These are phyloP conservation scores for Eucalyptus erythrocorys DNA, from an alignment of 345 rosid genomes.

Conservation along the genomic window DNA sequence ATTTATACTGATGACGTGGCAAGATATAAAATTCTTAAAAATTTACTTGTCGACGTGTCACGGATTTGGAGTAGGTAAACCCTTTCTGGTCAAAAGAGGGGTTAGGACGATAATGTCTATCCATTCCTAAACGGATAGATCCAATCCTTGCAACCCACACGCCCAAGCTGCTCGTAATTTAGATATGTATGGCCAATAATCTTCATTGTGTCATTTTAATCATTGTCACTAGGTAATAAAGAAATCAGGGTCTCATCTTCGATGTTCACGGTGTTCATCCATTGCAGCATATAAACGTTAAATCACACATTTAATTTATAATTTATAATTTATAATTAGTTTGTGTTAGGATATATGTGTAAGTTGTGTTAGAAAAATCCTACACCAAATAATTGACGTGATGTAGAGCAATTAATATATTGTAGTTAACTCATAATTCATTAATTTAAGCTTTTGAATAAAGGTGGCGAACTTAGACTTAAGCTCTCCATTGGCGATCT, in stretches of 20 bases:
- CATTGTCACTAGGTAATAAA: background rate
- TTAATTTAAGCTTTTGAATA: too few species aligned
- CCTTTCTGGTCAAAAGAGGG: background rate
- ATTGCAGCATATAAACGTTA: background rate
- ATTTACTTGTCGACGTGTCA: background rate
- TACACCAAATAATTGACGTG: fast-evolving
- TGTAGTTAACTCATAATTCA: fast-evolving
- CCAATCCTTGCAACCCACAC: background rate
- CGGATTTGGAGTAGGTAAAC: background rate
- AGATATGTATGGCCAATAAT: background rate
- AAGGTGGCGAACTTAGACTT: fast-evolving
- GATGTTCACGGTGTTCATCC: background rate
- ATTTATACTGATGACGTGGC: background rate
- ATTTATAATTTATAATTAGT: background rate
- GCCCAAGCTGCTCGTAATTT: background rate
- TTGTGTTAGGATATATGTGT: background rate
- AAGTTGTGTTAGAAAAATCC: too few species aligned
- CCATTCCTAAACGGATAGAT: background rate
- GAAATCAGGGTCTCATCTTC: background rate
- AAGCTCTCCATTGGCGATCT: too few species aligned
- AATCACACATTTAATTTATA: background rate
- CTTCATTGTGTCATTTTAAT: background rate
- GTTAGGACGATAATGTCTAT: background rate
- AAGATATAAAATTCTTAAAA: background rate
- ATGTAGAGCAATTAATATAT: fast-evolving